Evolutionary conservation across 2,329 filamentous ascomycete species (phyloP).

Genomic region (Diaporthe capsici): DNA sequence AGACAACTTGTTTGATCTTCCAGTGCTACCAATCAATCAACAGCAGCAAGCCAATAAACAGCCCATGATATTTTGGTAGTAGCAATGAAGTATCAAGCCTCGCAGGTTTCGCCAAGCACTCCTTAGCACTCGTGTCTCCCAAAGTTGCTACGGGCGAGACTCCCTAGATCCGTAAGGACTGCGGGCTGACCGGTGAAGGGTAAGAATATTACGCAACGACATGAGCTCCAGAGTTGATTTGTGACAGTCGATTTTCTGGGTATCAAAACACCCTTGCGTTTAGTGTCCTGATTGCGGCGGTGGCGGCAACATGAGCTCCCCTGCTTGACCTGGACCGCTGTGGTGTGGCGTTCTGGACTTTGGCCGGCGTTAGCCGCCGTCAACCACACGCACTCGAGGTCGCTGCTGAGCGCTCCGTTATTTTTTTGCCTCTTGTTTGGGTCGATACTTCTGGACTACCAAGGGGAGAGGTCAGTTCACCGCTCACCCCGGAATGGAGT

Average conservation of each 20-base stretch:
- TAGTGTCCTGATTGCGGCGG: neutral
- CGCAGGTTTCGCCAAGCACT: neutral
- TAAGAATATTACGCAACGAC: neutral
- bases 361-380: neutral
- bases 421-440: neutral
- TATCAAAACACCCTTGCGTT: neutral
- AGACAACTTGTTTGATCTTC: neutral
- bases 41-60: neutral
- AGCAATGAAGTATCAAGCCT: neutral
- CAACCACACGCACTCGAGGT: neutral
- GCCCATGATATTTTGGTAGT: neutral
- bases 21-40: neutral
- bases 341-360: neutral
- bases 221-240: neutral
- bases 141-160: neutral
- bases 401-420: neutral
- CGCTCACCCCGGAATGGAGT: neutral
- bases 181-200: neutral
- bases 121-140: neutral
- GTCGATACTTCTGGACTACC: neutral
- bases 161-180: too few relatives aligned
- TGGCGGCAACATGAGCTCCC: neutral
- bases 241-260: neutral
- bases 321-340: neutral
- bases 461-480: too few relatives aligned